Base-by-base conservation (phyloP, 1,284 basidiomycete genomes). In the Dichomitus squalens region DNA sequence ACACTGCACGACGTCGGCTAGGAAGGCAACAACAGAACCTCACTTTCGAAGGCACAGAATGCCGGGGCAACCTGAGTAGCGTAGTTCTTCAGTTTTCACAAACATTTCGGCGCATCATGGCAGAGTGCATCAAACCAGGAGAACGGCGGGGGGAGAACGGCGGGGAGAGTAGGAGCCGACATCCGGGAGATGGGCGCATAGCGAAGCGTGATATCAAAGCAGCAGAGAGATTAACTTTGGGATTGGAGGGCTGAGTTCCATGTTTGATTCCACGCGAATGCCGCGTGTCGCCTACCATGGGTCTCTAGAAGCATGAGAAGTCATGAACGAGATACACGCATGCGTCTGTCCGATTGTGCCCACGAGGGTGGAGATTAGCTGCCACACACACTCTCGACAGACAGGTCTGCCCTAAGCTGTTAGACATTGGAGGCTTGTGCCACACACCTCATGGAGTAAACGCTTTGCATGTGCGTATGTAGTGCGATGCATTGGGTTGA, bases 201-300 rank as follows among this genome's bases (percentile, higher is more conserved):
- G 27, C 25, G 21, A n/a, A 44, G 41, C 16, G 29, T 27, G 27
- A 44, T 44, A 29, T 23, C 4, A 41, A 25, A 52, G 25, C 23
- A 14, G n/a, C 34, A 39, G 18, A 20, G 12, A 48, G 38, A 47
- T 48, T 41, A 44, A 29, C 29, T 47, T 47, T 33, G 31, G 8
- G 11, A 47, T 41, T 39, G 27, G 36, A 49, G 5, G 38, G 20
- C 34, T 31, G 23, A 33, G 29, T 54, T 40, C 52, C 52, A 31
- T 34, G 20, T 16, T n/a, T 9, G 31, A 25, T 39, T 44, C 52
- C 52, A 48, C 35, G 36, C 21, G 27, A 48, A 16, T 29, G 44
- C 46, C 46, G 52, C 52, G 46, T 54, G 52, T 27, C 27, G 16
- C 21, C 9, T 34, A 44, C 41, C 34, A 20, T 44, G 33, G 33